phyloP scores from a whole-genome alignment of 176 grass and related monocot species.

The Puya raimondii region DNA sequence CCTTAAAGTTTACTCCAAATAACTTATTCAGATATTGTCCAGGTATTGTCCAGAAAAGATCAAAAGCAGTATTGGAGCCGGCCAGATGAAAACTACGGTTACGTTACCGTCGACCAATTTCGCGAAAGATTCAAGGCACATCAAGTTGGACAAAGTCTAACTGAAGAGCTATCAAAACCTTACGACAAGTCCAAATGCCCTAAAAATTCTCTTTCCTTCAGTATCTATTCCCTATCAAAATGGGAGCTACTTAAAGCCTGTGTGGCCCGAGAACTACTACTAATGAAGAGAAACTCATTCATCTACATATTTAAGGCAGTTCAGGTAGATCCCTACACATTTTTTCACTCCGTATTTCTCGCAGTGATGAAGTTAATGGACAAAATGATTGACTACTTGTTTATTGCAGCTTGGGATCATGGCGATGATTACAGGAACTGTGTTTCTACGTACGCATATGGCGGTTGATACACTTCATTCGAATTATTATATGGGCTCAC shows the following conservation, averaged over 20 bases:
- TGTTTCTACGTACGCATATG: slow-evolving; percentile 57
- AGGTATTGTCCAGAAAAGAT: slow-evolving; percentile 74
- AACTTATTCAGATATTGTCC: neutral
- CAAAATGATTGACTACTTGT: neutral
- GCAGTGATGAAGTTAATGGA: neutral
- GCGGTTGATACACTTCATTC: slow-evolving; percentile 36
- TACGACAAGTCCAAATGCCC: slow-evolving; percentile 37
- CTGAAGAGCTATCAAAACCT: slow-evolving; percentile 30
- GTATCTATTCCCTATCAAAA: slow-evolving; percentile 49
- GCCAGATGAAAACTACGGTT: slow-evolving; percentile 36
- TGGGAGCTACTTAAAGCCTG: slow-evolving; percentile 65
- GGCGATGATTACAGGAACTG: slow-evolving; percentile 47
- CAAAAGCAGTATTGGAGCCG: slow-evolving; percentile 60
- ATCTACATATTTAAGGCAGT: slow-evolving; percentile 46
- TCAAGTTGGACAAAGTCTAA: slow-evolving; percentile 36
- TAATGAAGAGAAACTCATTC: slow-evolving; percentile 64
- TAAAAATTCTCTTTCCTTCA: slow-evolving; percentile 45
- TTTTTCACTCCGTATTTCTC: neutral
- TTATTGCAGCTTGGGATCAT: slow-evolving; percentile 41
- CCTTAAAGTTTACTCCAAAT: neutral
- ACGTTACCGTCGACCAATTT: slow-evolving; percentile 51
- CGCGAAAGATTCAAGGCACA: slow-evolving; percentile 37
- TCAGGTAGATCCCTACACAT: neutral
- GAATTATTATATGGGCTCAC: slow-evolving; percentile 68
- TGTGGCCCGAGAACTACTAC: slow-evolving; percentile 53